Base-by-base conservation (phyloP, 2,329 filamentous ascomycete species). In the Colletotrichum lupini region DNA sequence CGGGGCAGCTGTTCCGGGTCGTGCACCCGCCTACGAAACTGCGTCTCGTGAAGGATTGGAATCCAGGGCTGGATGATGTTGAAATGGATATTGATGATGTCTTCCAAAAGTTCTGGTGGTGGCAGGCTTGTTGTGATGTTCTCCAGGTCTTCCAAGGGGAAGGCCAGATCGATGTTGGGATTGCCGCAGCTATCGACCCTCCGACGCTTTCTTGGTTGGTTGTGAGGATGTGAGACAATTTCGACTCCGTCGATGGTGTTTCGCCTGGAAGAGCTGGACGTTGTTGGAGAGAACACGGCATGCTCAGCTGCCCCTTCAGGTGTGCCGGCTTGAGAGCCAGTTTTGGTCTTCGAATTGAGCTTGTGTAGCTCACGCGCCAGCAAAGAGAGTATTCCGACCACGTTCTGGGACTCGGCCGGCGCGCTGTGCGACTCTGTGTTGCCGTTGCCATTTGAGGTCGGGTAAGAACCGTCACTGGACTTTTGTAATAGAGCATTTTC, bases 61-160 rank as follows among this genome's bases (percentile, higher is more conserved):
- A 83, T 83, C 81, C 83, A 85, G 9, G 83, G 83, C 52, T 85
- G 83, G 5, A 84, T 79, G n/a, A 78, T 67, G 6, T 76, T 75
- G 69, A 85, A 85, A 69, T 85, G 82, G 6, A 62, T 67, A 26
- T 78, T 75, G 16, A 79, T 70, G 2, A 77, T 28, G 9, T 77
- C 71, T 19, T 77, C 77, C 8, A 79, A 62, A 2, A 75, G 37
- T 3, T 66, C 72, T 1, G 58, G 68, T 1, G 73, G 62, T 5
- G 77, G 77, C 12, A 78, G 62, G n/a, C 67, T 79, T 19, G 79
- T 77, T 6, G 80, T 71, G 12, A 79, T 74, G 30, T 76, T 75
- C n/a, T 79, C 73, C 16, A 81, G 30, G 12, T 79, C 71, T 28
- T 76, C 75, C 4, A 75, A 61, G 4, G 73, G 64, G 4, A 73